These are phyloP conservation scores for Akanthomyces dipterigenus DNA, from an alignment of 2,329 filamentous ascomycete genomes.

Conservation along the genomic window DNA sequence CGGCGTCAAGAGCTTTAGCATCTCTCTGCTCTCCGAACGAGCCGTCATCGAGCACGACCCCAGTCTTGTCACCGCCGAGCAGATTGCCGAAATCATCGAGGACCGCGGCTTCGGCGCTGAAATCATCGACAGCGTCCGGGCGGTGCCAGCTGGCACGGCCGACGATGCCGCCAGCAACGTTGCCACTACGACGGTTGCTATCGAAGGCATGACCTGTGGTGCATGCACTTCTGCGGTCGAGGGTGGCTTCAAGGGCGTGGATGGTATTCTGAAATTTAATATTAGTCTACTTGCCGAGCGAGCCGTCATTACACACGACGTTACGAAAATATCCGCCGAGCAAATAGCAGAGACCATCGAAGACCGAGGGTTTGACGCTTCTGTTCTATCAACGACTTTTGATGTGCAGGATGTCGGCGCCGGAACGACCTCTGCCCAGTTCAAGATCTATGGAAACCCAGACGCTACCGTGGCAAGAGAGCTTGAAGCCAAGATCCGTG, in stretches of 20 bases:
- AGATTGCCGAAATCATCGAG: constrained; percentile 55
- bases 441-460: constrained; percentile 77
- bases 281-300: constrained; percentile 91
- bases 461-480: constrained; percentile 65
- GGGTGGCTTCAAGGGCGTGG: constrained; percentile 67
- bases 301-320: constrained; percentile 80
- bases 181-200: constrained; percentile 74
- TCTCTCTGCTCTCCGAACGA: constrained; percentile 77
- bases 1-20: constrained; percentile 69
- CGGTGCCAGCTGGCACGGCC: constrained; percentile 19
- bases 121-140: constrained; percentile 57
- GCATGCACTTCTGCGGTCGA: constrained; percentile 92
- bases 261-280: constrained; percentile 82
- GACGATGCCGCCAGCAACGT: constrained; percentile 31
- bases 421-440: constrained; percentile 57
- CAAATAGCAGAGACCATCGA: constrained; percentile 80
- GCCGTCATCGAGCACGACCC: constrained; percentile 79
- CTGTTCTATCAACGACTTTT: constrained; percentile 68
- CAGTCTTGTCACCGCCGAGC: constrained; percentile 40
- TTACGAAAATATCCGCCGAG: constrained; percentile 60
- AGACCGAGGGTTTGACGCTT: constrained; percentile 81
- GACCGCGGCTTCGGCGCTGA: constrained; percentile 75
- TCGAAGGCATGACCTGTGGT: constrained; percentile 97
- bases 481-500: constrained; percentile 61
- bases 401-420: constrained; percentile 48